These are phyloP conservation scores for Kodamaea sagamina DNA, from an alignment of 805 yeast species.

Conservation along the genomic window DNA sequence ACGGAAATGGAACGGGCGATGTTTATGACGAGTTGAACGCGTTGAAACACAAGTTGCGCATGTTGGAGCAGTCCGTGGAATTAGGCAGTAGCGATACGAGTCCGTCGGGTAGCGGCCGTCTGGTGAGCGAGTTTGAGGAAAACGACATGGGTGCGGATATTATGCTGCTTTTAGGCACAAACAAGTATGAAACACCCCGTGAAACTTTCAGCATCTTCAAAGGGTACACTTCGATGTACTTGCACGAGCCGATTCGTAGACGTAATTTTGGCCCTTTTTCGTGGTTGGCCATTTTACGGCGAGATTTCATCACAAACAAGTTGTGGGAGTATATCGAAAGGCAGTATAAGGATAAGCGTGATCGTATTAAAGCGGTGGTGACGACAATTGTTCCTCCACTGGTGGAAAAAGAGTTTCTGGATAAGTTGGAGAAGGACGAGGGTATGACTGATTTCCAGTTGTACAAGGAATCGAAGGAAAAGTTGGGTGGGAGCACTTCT, in stretches of 20 bases:
- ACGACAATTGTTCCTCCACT: slow-evolving; percentile 9
- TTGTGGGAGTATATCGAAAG: slow-evolving; percentile 21
- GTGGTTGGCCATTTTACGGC: slow-evolving; percentile 47
- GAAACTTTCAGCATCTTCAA: slow-evolving; percentile 40
- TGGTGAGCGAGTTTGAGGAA: neutral
- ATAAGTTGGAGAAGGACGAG: slow-evolving; percentile 12
- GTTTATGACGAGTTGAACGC: slow-evolving; percentile 22
- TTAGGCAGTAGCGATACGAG: slow-evolving; percentile 1
- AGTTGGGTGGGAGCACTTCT: neutral
- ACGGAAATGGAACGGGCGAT: neutral
- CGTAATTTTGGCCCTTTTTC: slow-evolving; percentile 55
- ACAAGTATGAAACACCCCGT: slow-evolving; percentile 16
- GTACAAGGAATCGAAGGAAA: slow-evolving; percentile 9
- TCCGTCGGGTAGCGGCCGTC: neutral
- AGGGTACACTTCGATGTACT: slow-evolving; percentile 42
- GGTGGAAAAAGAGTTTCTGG: slow-evolving; percentile 11
- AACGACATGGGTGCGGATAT: neutral
- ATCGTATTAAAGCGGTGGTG: neutral
- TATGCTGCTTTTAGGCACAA: slow-evolving; percentile 1
- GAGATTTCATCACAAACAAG: slow-evolving; percentile 20
- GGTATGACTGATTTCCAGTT: slow-evolving; percentile 13
- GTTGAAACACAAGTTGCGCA: slow-evolving; percentile 21
- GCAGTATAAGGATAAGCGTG: slow-evolving; percentile 6
- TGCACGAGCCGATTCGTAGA: slow-evolving; percentile 39
- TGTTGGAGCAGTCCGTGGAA: slow-evolving; percentile 21